Base-by-base conservation (phyloP, 768 basidiomycete species). In the Pulveroboletus sp. region DNA sequence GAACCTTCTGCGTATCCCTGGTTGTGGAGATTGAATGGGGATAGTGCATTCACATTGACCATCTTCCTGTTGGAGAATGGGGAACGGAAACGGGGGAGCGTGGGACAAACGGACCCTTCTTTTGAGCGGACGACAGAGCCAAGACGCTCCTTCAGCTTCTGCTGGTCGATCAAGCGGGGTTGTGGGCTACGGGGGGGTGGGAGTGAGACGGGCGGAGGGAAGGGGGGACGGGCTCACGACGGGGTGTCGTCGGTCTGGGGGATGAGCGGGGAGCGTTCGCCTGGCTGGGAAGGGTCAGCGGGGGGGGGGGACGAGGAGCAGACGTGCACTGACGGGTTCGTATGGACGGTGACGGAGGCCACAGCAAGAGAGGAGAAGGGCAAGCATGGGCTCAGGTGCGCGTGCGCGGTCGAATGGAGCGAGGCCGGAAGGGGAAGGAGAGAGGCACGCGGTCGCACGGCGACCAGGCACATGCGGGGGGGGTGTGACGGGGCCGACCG, bases 21-120 rank as follows among this genome's bases (percentile, higher is more conserved):
- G 37, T 49, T 15, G 52, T 76, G 76, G 8, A 84, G 70, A 59
- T 81, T 79, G 68, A 86, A 85, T 0, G 83, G 83, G 26, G 79
- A 71, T 21, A 73, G 74, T 2, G 80, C 77, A 48, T 76, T 76
- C 13, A 86, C 76, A 49, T 84, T 84, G 55, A 86, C 83, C 84
- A 86, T 85, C 75, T 79, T 83, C 30, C 83, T 86, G 63, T 31
- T 27, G 47, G 43, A 13, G 44, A 47, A 28, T 28, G 51, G 39
- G 6, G 33, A 39, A 11, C 26, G 6, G 31, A 8, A 31, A 6
- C n/a, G 31, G 31, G 36, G 2, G 38, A 15, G 46, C 21, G 48
- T 8, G 15, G 37, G 14, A 11, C 1, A 9, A 27, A 70, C 76
- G 51, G 51, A 83, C 83, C 80, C 76, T 67, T 83, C 80, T 59